Base-by-base conservation (phyloP, 1,139 yeast genomes). In the Geotrichum fermentans region DNA sequence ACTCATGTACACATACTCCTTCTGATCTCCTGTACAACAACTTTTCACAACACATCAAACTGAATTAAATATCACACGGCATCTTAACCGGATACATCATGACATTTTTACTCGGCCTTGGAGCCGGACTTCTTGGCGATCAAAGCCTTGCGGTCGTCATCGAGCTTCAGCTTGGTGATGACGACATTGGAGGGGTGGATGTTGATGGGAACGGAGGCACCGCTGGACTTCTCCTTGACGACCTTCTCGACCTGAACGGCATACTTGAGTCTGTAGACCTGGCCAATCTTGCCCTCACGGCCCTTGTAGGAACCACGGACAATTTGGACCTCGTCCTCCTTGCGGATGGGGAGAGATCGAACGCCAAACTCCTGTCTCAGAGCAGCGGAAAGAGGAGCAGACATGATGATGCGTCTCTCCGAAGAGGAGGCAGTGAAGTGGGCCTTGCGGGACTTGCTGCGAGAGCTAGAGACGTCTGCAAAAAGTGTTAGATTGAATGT, bases 391-490 rank as follows among this genome's bases (percentile, higher is more conserved):
- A 94, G 84, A 70, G 98, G 97, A 74, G 98, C 98, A 69, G 97
- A 85, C 83, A 94, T 79, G 75, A 94, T 79, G 66, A 77, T 79
- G 79, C 98, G 89, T 80, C 97, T 89, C 72, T 79, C 89, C 64
- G 92, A 85, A 64, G 98, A 92, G 69, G 98, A 95, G 65, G 99
- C 95, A 69, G 79, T 79, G 90, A 94, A 94, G 87, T 94, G 85
- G 75, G 98, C 98, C 90, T 92, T 92, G 87, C 99, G 90, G 77
- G 97, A 81, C 86, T 92, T 92, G 76, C 96, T 85, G 82, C 98
- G 95, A 73, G 97, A 92, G 75, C 96, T 84, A 71, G 98, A 89
- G 78, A 92, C 97, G 96, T 92, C 64, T 54, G 40, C 14, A 24
- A n/a, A 10, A n/a, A 20, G 7, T 16, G 41, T 41, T 22, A 46